phyloP scores from a whole-genome alignment of 371 early-diverging fungal genomes.

The Mortierella sp. region DNA sequence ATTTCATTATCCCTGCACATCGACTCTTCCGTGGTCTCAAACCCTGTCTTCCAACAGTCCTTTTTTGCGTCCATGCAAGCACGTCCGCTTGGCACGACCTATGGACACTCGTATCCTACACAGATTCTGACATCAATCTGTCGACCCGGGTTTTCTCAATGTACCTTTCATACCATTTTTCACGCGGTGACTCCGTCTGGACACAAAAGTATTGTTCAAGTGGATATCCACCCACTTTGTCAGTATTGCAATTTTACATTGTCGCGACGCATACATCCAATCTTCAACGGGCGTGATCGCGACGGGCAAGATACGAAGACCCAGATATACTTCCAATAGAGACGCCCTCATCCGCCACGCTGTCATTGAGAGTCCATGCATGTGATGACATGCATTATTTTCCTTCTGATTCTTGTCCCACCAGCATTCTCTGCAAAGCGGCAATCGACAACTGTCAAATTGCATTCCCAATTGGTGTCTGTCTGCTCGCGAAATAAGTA shows the following conservation, averaged over 20 bases:
- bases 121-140: neutral
- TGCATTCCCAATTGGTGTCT: neutral
- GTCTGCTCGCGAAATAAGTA: neutral
- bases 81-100: neutral
- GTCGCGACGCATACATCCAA: neutral
- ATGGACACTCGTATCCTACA: neutral
- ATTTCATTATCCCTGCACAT: neutral
- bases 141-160: too few species aligned
- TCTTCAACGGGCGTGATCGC: neutral
- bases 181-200: neutral
- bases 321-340: neutral
- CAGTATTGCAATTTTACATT: neutral
- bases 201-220: neutral
- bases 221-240: neutral
- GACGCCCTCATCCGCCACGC: neutral
- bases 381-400: neutral
- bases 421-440: neutral
- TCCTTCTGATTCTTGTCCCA: neutral
- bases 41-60: neutral
- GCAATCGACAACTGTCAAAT: neutral
- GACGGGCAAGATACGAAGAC: neutral
- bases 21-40: neutral
- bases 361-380: neutral
- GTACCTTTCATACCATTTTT: neutral
- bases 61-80: neutral